These are phyloP conservation scores for Phytopythium cucurbitacearum DNA, from an alignment of 352 stramenopile species.

Conservation along the genomic window DNA sequence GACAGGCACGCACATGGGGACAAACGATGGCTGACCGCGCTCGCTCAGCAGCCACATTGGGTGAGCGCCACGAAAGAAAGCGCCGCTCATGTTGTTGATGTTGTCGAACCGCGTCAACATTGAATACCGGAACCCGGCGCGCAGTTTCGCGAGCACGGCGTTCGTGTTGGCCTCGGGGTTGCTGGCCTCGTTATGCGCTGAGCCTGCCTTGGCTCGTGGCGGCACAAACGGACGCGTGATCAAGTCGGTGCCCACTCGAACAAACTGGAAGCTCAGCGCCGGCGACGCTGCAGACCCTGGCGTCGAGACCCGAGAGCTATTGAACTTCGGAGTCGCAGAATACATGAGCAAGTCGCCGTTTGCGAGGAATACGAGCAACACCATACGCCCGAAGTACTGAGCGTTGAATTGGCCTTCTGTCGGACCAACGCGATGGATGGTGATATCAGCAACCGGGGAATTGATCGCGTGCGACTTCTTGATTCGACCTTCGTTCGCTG, in stretches of 20 bases:
- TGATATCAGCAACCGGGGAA: conserved; percentile 78
- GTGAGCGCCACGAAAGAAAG: conserved; percentile 81
- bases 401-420: conserved; percentile 69
- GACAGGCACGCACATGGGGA: conserved; percentile 67
- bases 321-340: conserved; percentile 44
- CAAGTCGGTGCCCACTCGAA: conserved; percentile 57
- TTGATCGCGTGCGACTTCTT: conserved; percentile 82
- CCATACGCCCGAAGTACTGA: conserved; percentile 74
- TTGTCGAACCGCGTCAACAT: conserved; percentile 83
- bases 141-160: conserved; percentile 66
- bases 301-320: conserved; percentile 16
- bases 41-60: conserved; percentile 83
- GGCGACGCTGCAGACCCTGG: conserved; percentile 7
- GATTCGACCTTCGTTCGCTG: conserved; percentile 70
- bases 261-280: conserved; percentile 51
- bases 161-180: conserved; percentile 62
- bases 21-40: conserved; percentile 55
- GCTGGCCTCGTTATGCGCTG: conserved; percentile 43
- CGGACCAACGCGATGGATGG: conserved; percentile 74
- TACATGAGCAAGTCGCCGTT: conserved; percentile 86
- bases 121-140: conserved; percentile 77
- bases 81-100: conserved; percentile 81
- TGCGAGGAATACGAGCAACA: conserved; percentile 78
- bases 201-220: conserved; percentile 43
- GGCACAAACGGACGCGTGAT: conserved; percentile 75